Percentiles rank a stretch among this genome's conserved stretches.
Conservation (phyloP, 225 moss, liverwort and hornwort genomes). For the Asterella californica region DNA sequence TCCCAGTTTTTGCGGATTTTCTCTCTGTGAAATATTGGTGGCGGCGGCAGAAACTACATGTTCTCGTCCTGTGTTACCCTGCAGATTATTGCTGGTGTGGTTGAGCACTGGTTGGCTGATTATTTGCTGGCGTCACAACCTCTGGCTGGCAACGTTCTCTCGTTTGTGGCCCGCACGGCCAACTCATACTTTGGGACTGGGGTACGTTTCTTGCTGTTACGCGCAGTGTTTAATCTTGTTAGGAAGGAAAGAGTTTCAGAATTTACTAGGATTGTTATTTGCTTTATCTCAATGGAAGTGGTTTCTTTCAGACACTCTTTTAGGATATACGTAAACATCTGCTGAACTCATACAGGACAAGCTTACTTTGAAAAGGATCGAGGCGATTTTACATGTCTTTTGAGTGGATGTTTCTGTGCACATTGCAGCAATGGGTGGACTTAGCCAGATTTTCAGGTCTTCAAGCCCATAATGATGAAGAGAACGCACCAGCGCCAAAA, state of each 20-base stretch:
- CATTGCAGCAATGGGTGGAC: conserved; percentile 94
- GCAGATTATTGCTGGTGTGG: conserved; percentile 87
- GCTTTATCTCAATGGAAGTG: too few relatives aligned
- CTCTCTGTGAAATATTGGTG: not conserved
- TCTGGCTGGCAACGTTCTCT: conserved; percentile 64
- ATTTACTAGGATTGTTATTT: not conserved
- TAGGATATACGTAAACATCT: not conserved
- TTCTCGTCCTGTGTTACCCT: not conserved
- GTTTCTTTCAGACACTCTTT: not conserved
- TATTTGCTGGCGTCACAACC: conserved; percentile 83
- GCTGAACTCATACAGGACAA: not conserved
- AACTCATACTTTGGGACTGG: conserved; percentile 88
- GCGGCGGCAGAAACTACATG: not conserved
- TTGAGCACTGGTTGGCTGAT: conserved; percentile 94
- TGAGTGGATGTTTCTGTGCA: conserved; percentile 1
- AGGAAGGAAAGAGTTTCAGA: not conserved
- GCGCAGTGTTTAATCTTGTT: not conserved
- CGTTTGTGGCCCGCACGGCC: conserved; percentile 62
- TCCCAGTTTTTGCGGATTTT: not conserved
- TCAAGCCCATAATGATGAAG: conserved; percentile 47
- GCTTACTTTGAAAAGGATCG: not conserved
- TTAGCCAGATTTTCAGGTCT: conserved; percentile 75
- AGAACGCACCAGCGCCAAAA: not conserved
- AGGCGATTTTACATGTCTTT: not conserved
- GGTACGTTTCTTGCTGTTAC: conserved; percentile 37